Base-by-base conservation (phyloP, 495 filamentous ascomycete genomes). In the Bombardia bombarda region DNA sequence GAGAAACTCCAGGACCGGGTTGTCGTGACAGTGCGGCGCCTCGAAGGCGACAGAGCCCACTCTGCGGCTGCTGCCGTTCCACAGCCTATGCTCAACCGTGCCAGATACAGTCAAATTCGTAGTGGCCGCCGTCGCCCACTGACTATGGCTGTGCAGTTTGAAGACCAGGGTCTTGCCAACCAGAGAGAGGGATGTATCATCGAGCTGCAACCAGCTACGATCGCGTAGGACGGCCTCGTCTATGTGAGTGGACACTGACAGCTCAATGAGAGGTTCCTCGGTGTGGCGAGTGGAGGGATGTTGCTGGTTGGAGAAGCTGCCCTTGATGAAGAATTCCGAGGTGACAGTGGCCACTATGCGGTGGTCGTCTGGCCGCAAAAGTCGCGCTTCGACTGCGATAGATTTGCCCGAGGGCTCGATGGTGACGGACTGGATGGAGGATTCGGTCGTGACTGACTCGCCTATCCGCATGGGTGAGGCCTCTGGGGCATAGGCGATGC, bases 401-500 rank as follows among this genome's bases (percentile, higher is more conserved):
- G 93, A 90, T 72, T 95, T 95, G 36, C 89, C 89, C 28, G 87
- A 87, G 21, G 87, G 84, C 56, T 94, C 85, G 61, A 94, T 94
- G 69, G 94, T 81, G 42, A 95, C 86, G 16, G 89, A 83, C 52
- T 92, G 93, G 65, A 95, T 86, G 56, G 86, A 84, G 38, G 89
- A 88, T 32, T 82, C 90, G 0, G 87, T 92, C 46, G 87, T 81
- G 6, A 38, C 8, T 6, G 7, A 12, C 2, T 38, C 35, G 35
- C 35, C 35, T 2, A 22, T 19, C 7, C 7, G 8, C 8, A 38
- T 16, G 2, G 35, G 21, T 9, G 12, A 1, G 16, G 13, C 16
- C 17, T 38, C 35, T 16, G 9, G 9, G 1, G 21, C 18, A 1
- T 13, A 9, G 2, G 5, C 8, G 12, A 22, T 5, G 18, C 13